These are phyloP conservation scores for Linnemannia hyalina DNA, from an alignment of 192 early-diverging fungal species.

Conservation along the genomic window DNA sequence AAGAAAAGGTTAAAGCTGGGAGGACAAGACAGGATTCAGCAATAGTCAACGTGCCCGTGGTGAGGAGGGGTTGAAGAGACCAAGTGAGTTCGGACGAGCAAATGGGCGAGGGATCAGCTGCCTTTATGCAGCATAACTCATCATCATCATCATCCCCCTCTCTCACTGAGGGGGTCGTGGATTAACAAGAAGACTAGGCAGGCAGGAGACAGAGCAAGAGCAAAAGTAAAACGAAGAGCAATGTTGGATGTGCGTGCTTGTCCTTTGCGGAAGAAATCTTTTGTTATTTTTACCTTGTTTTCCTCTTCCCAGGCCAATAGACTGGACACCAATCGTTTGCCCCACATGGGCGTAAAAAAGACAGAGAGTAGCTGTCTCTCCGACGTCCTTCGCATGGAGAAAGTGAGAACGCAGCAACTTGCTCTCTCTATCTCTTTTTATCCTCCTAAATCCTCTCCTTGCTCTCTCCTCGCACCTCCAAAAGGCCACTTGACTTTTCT, in stretches of 20 bases:
- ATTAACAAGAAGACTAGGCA: background rate
- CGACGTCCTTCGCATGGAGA: background rate
- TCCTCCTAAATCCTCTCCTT: background rate
- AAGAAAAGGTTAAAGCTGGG: background rate
- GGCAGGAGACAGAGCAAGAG: no score
- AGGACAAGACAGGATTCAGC: background rate
- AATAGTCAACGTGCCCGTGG: background rate
- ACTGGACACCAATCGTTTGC: constrained; percentile 24
- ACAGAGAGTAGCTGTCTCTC: background rate
- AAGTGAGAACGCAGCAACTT: background rate
- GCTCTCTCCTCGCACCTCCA: background rate
- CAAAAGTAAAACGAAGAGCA: background rate
- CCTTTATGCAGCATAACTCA: background rate
- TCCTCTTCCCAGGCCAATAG: background rate
- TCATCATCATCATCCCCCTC: no score
- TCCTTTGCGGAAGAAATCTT: background rate
- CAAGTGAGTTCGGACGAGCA: background rate
- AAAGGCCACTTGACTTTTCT: background rate
- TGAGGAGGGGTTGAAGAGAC: background rate
- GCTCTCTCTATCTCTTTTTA: background rate
- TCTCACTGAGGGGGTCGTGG: background rate
- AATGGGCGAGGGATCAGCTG: background rate
- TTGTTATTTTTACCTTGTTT: background rate
- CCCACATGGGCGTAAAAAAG: constrained; percentile 27
- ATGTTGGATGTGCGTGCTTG: background rate